A percentile compares a stretch with the other conserved stretches of the same genome.
phyloP scores from a whole-genome alignment of 140 eudicot species.

The Anethum foeniculum region DNA sequence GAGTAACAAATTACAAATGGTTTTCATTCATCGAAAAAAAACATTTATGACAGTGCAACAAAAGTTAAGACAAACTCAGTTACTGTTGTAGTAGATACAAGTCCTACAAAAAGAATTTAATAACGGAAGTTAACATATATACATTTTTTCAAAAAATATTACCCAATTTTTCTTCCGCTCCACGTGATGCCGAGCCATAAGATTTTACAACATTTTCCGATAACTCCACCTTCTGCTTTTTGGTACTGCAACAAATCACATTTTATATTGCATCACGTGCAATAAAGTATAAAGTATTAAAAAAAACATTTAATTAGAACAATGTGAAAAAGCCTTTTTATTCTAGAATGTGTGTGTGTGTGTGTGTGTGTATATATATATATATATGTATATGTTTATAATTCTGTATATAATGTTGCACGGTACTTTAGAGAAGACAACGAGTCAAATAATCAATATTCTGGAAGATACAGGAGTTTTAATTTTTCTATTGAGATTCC shows the following conservation, averaged over 20 bases:
- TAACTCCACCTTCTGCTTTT: constrained; percentile 57
- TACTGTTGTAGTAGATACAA: background rate
- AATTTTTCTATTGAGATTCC: no score
- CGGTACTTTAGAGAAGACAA: background rate
- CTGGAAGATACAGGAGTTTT: background rate
- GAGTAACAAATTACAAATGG: background rate
- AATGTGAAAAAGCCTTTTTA: background rate
- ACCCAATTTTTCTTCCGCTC: constrained; percentile 33
- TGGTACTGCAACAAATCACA: constrained; percentile 31
- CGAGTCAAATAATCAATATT: background rate
- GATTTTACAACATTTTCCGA: constrained; percentile 28
- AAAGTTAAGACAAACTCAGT: background rate
- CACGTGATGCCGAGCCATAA: constrained; percentile 33
- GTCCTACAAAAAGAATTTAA: background rate
- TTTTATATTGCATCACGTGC: background rate
- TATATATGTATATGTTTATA: no score
- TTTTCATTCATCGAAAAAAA: background rate
- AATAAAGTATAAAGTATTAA: background rate
- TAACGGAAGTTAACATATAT: background rate
- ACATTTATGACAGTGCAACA: background rate
- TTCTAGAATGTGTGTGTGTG: background rate
- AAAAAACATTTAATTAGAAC: background rate
- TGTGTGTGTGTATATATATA: no score
- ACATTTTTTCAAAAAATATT: background rate
- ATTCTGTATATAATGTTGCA: background rate